Evolutionary conservation across 2,329 filamentous ascomycete genomes (phyloP), one percentile per base, ranked within the genome.

Genomic region (Colletotrichum aenigma): DNA sequence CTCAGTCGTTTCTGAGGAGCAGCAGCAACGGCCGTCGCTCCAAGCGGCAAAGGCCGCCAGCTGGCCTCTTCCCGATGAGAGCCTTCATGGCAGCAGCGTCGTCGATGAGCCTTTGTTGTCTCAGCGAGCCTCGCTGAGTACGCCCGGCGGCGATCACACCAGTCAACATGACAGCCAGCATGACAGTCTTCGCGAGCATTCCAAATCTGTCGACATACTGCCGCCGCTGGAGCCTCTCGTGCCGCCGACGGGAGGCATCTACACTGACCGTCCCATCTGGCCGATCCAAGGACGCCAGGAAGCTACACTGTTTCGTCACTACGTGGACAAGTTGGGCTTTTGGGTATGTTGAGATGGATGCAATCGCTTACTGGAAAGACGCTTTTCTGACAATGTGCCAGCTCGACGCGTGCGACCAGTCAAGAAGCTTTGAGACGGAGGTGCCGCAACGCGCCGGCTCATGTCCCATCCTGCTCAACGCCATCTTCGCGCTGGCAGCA

Each of bases 401-500:
- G 86, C 86, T 88, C 66, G 86, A 88, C 69, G 78, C 86, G 3
- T 87, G 86, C 61, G 86, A 88, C 58, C 81, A 83, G 7, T 74
- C 77, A 3, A 80, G 81, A 21, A 89, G 90, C 74, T 92, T 93
- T 77, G 87, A 89, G 70, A 84, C 86, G 0, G 83, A 89, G 7
- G 90, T 92, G 0, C 91, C 91, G 0, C 85, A 88, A 70, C 84
- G 88, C 24, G 89, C 91, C 6, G 86, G 85, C 15, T 85, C 82
- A 2, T 90, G 87, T 68, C 87, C 87, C 1, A 87, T 89, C 4
- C 84, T 92, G 6, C 83, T 91, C 15, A 90, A 91, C 70, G 90
- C 90, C 26, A 90, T 92, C 30, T 86, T 91, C 56, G 90, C 90
- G 3, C 84, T 91, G 6, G 88, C 90, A 0, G 88, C 90, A 4